Evolutionary conservation across 352 stramenopile species (phyloP), one percentile per base, ranked within the genome.

Genomic region (Discostella stelligera): DNA sequence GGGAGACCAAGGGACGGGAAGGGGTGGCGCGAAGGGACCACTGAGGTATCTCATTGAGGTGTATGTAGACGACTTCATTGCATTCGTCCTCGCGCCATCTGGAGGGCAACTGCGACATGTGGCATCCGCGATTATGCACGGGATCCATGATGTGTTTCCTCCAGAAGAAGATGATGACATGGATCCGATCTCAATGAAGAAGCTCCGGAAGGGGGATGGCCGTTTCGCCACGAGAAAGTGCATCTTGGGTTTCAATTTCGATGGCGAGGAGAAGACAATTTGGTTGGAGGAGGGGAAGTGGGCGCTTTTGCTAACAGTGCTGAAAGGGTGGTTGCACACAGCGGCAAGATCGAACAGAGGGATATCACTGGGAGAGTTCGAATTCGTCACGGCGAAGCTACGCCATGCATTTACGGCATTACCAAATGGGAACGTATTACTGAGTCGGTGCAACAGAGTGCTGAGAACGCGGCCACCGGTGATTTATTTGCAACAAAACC

Each of bases 11-110:
- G 16, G 16, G 7, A 25, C 11, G 0, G 20, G n/a, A 0, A 27
- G 6, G 50, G 50, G 30, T n/a, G 3, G 5, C 50, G 13, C 5
- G 1, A 8, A 30, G 16, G 11, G 50, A 58, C n/a, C 30, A 7
- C 58, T n/a, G n/a, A n/a, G 18, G 0, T 20, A 66, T 20, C 0
- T 39, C 6, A 44, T 74, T 10, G 66, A 74, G 27, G 53, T 66
- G 3, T 74, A 65, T 50, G 66, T 74, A 1, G 66, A 74, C 18
- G 66, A 74, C n/a, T 74, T 74, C 20, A 74, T 74, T 11, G 5
- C 25, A 3, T 58, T 20, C 50, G 30, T 58, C 13, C 25, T 58
- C 4, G 20, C 50, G 30, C 23, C 50, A 11, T 30, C 50, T 5
- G 5, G 30, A 27, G 20, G 30, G 11, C 50, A 58, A 30, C 20